Evolutionary conservation across 306 rosid species (phyloP), one percentile per base, ranked within the genome.

Genomic region (Elaeagnus macrophylla): DNA sequence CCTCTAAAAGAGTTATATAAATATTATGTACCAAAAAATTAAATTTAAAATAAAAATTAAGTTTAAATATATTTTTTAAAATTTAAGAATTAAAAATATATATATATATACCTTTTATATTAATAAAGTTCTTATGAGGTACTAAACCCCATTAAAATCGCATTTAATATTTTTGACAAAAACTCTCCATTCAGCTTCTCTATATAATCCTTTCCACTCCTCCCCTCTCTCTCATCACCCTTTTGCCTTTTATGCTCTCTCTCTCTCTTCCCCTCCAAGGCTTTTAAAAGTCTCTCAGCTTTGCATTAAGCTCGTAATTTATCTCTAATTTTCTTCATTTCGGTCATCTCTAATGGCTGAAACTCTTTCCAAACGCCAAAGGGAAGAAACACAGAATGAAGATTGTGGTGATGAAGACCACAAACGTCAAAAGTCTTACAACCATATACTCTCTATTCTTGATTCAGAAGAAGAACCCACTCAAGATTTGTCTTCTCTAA

Each of bases 371-470:
- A 89, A 79, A 70, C 85, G 96, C 41, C 72, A 67, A 1, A 79
- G 96, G 40, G 79, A 77, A 14, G 83, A 81, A 36, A 42, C 56
- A 42, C 59, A 55, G 10, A 19, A 47, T 0, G 81, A 63, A 39
- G 84, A 61, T 17, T 53, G 17, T 14, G 81, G 74, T 2, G 75
- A 36, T 1, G 54, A 72, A 12, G 40, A 54, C 5, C 32, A 67
- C 4, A 89, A 85, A 72, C 83, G 77, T 38, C 85, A 79, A 37
- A 85, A 83, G 13, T 74, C 95, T 0, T 80, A 56, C 64, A 75
- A 57, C 39, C 85, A 89, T 56, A 81, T 89, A 48, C 68, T 85
- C 39, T 79, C 94, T 39, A 81, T 89, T 48, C 89, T 89, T 12
- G 95, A 89, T 0, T 69, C 66, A 13, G 94, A 85, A 10, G 97